phyloP scores from a whole-genome alignment of 257 asterid species.

The Scutellaria galericulata region DNA sequence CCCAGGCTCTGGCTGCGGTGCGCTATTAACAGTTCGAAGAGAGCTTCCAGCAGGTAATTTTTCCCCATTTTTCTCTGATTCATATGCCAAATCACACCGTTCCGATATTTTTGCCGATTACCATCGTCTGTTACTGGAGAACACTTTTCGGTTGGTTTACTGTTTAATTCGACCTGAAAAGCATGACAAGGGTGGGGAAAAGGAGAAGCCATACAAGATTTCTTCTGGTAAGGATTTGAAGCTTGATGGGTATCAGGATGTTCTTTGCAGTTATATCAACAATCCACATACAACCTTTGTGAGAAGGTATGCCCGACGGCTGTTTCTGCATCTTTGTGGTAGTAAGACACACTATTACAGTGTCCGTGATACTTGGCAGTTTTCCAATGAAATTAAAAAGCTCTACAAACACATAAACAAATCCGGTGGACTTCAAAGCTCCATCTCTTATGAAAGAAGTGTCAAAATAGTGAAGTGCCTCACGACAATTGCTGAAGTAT shows the following conservation, averaged over 20 bases:
- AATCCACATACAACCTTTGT: slow-evolving; percentile 82
- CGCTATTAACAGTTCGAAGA: slow-evolving; percentile 78
- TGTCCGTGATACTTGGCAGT: slow-evolving; percentile 95
- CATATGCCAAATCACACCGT: slow-evolving; percentile 94
- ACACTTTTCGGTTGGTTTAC: slow-evolving; percentile 89
- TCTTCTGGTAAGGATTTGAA: slow-evolving; percentile 82
- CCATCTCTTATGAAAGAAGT: slow-evolving; percentile 89
- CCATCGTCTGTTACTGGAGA: slow-evolving; percentile 82
- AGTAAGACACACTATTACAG: slow-evolving; percentile 98
- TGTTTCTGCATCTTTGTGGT: slow-evolving; percentile 95
- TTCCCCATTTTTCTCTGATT: slow-evolving; percentile 93
- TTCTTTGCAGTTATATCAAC: slow-evolving; percentile 95
- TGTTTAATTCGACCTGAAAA: slow-evolving; percentile 98
- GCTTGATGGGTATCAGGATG: slow-evolving; percentile 97
- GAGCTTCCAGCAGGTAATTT: slow-evolving; percentile 98
- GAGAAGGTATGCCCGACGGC: slow-evolving; percentile 95
- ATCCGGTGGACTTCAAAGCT: slow-evolving; percentile 90
- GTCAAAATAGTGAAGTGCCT: slow-evolving; percentile 95
- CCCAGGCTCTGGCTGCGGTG: slow-evolving; percentile 90
- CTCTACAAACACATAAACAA: slow-evolving; percentile 86
- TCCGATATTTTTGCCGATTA: slow-evolving; percentile 90
- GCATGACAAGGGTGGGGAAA: slow-evolving; percentile 94
- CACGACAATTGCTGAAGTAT: slow-evolving; percentile 89
- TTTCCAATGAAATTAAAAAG: slow-evolving; percentile 86
- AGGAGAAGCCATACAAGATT: slow-evolving; percentile 70